These are phyloP conservation scores for Saccharomycopsis schoenii DNA, from an alignment of 805 yeast species.

Conservation along the genomic window DNA sequence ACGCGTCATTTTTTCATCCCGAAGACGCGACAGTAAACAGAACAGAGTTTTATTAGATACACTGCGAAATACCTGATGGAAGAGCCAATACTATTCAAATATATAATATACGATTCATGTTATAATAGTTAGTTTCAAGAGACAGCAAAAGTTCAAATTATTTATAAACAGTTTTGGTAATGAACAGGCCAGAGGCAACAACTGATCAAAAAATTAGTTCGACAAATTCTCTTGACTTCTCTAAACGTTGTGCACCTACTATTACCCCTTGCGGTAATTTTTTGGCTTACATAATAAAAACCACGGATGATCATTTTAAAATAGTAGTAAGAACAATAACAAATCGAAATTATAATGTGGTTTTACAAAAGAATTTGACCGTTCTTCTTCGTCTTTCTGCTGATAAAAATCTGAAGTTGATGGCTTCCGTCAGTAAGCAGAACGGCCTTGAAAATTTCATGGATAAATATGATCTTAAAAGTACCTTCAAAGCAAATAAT, in stretches of 20 bases:
- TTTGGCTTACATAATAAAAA: constrained; percentile 9
- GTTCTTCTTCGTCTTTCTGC: neutral
- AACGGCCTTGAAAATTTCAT: constrained; percentile 4
- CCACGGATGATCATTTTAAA: neutral
- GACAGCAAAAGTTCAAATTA: no score
- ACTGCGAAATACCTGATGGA: no score
- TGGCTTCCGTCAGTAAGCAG: neutral
- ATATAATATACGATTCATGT: no score
- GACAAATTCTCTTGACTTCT: constrained; percentile 3
- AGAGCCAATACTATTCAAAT: no score
- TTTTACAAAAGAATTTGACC: constrained; percentile 6
- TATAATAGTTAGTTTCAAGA: no score
- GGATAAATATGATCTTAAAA: constrained; percentile 1
- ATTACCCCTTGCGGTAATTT: constrained; percentile 9
- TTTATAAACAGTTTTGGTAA: neutral
- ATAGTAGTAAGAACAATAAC: constrained; percentile 6
- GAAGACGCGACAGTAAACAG: no score
- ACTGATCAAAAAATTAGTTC: neutral
- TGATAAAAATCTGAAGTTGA: neutral
- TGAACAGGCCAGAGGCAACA: neutral
- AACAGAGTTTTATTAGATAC: no score
- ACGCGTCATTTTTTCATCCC: no score
- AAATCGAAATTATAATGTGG: neutral
- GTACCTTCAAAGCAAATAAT: constrained; percentile 4
- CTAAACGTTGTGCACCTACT: neutral